phyloP scores from a whole-genome alignment of 176 grass and related monocot genomes.

The Elaeis guineensis region DNA sequence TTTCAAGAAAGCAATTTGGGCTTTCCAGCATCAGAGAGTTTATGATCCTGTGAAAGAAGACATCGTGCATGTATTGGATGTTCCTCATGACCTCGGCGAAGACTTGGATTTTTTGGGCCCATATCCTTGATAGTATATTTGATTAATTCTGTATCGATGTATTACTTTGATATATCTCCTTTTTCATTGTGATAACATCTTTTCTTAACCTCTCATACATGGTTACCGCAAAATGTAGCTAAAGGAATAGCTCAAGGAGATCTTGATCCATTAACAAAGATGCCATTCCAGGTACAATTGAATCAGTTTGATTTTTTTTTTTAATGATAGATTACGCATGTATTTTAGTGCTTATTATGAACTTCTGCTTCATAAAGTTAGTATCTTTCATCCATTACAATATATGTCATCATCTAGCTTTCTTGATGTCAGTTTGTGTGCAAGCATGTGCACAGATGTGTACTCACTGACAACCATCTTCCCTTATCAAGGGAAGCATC shows the following conservation, averaged over 20 bases:
- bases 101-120: conserved; percentile 96
- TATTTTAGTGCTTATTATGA: neutral
- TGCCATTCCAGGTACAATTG: conserved; percentile 51
- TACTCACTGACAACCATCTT: too few species aligned
- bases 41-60: conserved; percentile 84
- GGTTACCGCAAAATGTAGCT: conserved; percentile 75
- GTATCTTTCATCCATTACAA: too few species aligned
- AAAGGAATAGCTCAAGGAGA: conserved; percentile 79
- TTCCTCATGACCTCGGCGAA: conserved; percentile 40
- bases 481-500: too few species aligned
- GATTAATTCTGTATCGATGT: conserved; percentile 2
- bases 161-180: conserved; percentile 1
- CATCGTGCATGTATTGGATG: conserved; percentile 57
- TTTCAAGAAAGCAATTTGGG: conserved; percentile 78
- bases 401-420: too few species aligned
- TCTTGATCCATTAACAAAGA: conserved; percentile 83
- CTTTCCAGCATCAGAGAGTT: conserved; percentile 90
- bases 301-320: neutral
- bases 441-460: too few species aligned
- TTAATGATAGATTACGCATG: neutral
- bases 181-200: conserved; percentile 10
- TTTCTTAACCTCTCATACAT: conserved; percentile 76
- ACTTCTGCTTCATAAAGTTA: too few species aligned
- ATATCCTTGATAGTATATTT: conserved; percentile 59
- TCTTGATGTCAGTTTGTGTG: too few species aligned